A percentile compares a stretch with the other conserved stretches of the same genome.
Evolutionary conservation across 495 filamentous ascomycete species (phyloP).

Genomic region (Stereocaulon alpinum): DNA sequence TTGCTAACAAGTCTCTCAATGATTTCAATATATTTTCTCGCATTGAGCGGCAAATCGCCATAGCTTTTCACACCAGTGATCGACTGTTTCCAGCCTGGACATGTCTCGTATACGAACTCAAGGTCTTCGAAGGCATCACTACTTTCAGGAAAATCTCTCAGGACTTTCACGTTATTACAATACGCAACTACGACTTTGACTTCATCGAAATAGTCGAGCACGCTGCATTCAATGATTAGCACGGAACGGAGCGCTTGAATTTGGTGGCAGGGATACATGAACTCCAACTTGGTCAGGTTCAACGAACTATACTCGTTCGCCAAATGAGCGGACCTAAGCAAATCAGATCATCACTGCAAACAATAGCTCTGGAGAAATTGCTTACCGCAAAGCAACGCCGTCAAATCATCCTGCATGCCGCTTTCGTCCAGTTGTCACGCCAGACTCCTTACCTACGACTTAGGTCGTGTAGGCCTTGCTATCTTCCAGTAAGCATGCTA

Average conservation of each 20-base stretch:
- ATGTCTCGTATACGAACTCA: constrained; percentile 57
- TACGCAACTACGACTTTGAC: constrained; percentile 73
- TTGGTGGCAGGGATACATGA: no score
- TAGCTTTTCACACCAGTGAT: constrained; percentile 52
- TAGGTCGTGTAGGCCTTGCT: constrained; percentile 77
- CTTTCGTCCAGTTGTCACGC: constrained; percentile 71
- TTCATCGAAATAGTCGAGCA: constrained; percentile 74
- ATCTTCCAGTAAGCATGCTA: constrained; percentile 64
- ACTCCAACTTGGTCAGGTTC: constrained; percentile 80
- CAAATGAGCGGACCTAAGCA: constrained; percentile 2
- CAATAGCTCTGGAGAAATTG: no score
- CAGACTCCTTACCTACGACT: constrained; percentile 53
- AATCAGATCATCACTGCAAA: no score
- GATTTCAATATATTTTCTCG: constrained; percentile 63
- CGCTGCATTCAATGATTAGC: constrained; percentile 11
- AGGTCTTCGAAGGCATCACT: constrained; percentile 44
- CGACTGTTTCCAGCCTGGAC: constrained; percentile 67
- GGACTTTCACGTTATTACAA: constrained; percentile 39
- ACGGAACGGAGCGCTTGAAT: no score
- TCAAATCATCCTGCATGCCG: no score
- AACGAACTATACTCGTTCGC: constrained; percentile 64
- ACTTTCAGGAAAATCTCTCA: constrained; percentile 57
- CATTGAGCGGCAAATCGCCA: constrained; percentile 61
- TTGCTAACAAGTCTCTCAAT: constrained; percentile 54
- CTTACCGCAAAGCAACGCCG: no score